phyloP scores from a whole-genome alignment of 2,329 filamentous ascomycete genomes.

The Domatiomyces catenatus region DNA sequence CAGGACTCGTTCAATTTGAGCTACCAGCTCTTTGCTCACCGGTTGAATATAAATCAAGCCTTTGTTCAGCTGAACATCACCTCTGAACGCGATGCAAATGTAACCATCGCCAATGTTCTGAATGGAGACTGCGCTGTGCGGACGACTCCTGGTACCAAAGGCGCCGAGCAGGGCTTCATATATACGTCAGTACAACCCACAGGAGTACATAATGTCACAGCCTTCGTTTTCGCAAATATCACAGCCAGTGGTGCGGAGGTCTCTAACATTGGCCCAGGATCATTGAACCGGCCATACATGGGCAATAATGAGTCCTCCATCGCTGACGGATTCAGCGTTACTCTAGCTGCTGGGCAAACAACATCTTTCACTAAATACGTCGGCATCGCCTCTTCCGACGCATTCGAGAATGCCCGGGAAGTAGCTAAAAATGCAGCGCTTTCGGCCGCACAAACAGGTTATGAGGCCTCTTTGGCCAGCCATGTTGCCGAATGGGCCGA shows the following conservation, averaged over 20 bases:
- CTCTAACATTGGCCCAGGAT: conserved; percentile 25
- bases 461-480: conserved; percentile 36
- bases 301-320: conserved; percentile 47
- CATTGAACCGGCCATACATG: conserved; percentile 33
- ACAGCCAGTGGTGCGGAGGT: conserved; percentile 27
- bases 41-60: conserved; percentile 46
- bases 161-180: conserved; percentile 40
- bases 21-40: conserved; percentile 53
- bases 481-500: conserved; percentile 48
- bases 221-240: conserved; percentile 38
- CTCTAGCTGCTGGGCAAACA: conserved; percentile 37
- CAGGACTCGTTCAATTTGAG: conserved; percentile 40
- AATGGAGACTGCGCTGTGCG: conserved; percentile 55
- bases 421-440: conserved; percentile 42
- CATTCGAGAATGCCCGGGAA: conserved; percentile 42
- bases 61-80: conserved; percentile 46
- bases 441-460: conserved; percentile 38
- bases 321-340: conserved; percentile 43
- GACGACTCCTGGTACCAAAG: conserved; percentile 43
- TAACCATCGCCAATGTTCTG: conserved; percentile 49
- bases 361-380: conserved; percentile 50
- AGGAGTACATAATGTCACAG: conserved; percentile 47
- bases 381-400: conserved; percentile 53
- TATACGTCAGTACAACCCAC: conserved; percentile 50
- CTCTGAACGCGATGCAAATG: conserved; percentile 37